Percentiles rank a stretch among this genome's conserved stretches.
Evolutionary conservation across 2,329 filamentous ascomycete species (phyloP).

Genomic region (Stagonosporopsis vannaccii): DNA sequence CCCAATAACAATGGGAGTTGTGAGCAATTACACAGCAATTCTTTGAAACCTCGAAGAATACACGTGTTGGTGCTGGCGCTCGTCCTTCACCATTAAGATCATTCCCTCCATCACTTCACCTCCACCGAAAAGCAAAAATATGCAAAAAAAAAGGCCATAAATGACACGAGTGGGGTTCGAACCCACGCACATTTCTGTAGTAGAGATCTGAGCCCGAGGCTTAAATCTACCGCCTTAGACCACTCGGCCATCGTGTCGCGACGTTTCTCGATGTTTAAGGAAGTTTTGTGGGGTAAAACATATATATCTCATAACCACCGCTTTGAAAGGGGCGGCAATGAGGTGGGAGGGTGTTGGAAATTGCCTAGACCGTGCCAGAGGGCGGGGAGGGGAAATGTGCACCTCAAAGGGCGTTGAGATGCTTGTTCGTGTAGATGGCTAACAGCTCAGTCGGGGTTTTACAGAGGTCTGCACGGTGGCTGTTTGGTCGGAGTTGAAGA

Average conservation of each 20-base stretch:
- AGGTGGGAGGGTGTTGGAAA: too few species aligned
- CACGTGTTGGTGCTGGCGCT: too few species aligned
- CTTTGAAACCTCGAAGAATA: too few species aligned
- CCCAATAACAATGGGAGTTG: not conserved
- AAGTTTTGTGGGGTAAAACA: not conserved
- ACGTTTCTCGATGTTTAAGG: not conserved
- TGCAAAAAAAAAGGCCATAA: conserved; percentile 9
- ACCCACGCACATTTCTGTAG: conserved; percentile 45
- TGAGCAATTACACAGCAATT: too few species aligned
- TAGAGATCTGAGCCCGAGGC: conserved; percentile 30
- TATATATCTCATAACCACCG: too few species aligned
- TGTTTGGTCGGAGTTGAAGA: not conserved
- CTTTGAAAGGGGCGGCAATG: too few species aligned
- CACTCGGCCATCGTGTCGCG: conserved; percentile 41
- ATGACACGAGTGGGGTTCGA: conserved; percentile 42
- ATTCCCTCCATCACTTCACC: not conserved
- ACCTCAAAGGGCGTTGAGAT: too few species aligned
- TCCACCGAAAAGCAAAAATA: not conserved
- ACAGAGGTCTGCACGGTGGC: not conserved
- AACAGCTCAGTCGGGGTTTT: not conserved
- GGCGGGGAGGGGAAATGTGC: too few species aligned
- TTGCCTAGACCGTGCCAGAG: too few species aligned
- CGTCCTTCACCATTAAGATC: too few species aligned
- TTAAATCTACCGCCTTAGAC: conserved; percentile 48
- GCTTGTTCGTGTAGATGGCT: not conserved